A percentile compares a stretch with the other conserved stretches of the same genome.
phyloP scores from a whole-genome alignment of 768 basidiomycete species.

The Lentinula detonsa region DNA sequence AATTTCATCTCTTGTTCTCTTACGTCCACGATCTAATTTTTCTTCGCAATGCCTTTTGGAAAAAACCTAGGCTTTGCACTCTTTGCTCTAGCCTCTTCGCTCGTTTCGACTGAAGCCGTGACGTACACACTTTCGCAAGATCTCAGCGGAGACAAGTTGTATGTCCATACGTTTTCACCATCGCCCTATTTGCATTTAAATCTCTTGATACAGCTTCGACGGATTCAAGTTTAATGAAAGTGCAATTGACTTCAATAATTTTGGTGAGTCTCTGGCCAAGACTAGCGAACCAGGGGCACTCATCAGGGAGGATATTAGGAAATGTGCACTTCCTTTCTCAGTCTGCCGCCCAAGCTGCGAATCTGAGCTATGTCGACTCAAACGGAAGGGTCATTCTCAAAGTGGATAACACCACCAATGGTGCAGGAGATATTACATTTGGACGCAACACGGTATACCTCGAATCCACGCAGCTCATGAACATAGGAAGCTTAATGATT shows the following conservation, averaged over 20 bases:
- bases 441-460: conserved; percentile 5
- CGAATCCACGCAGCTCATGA: conserved; percentile 7
- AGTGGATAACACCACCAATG: conserved; percentile 16
- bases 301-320: neutral
- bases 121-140: conserved; percentile 5
- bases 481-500: conserved; percentile 12
- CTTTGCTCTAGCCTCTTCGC: neutral
- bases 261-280: neutral
- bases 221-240: conserved; percentile 8
- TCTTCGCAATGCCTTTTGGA: neutral
- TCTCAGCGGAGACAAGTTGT: conserved; percentile 12
- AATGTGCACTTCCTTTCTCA: conserved; percentile 10
- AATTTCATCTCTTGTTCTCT: neutral
- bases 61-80: neutral
- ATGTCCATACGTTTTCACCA: neutral
- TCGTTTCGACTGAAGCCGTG: neutral
- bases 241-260: conserved; percentile 6
- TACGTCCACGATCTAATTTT: neutral
- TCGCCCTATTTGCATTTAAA: neutral
- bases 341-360: conserved; percentile 2
- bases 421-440: neutral
- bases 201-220: neutral
- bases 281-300: neutral
- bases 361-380: conserved; percentile 12
- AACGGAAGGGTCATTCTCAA: conserved; percentile 15